Percentiles rank a stretch among this genome's conserved stretches.
These are phyloP conservation scores for Pulveroboletus sp. DNA, from an alignment of 768 basidiomycete species.

Conservation along the genomic window DNA sequence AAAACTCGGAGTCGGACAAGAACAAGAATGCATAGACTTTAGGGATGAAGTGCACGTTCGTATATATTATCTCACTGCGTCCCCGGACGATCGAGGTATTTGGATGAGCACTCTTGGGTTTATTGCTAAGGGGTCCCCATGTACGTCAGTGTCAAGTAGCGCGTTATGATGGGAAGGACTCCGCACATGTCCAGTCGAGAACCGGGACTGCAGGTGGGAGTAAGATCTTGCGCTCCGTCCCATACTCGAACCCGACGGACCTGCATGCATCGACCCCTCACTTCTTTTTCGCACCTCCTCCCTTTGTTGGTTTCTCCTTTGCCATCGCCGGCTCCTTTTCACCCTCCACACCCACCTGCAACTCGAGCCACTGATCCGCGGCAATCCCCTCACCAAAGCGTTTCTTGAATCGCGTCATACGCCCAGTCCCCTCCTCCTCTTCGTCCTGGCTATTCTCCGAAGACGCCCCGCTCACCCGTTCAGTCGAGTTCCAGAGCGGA, in stretches of 20 bases:
- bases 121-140: too few species aligned
- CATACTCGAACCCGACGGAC: neutral
- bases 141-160: neutral
- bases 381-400: slow-evolving; percentile 56
- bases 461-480: slow-evolving; percentile 44
- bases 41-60: neutral
- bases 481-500: slow-evolving; percentile 76
- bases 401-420: slow-evolving; percentile 76
- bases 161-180: neutral
- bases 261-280: neutral
- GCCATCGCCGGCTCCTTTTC: slow-evolving; percentile 25
- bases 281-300: slow-evolving; percentile 15
- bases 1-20: slow-evolving; percentile 14
- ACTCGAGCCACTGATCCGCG: slow-evolving; percentile 26
- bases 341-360: slow-evolving; percentile 25
- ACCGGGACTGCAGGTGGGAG: neutral
- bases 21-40: slow-evolving; percentile 10
- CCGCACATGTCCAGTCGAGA: too few species aligned
- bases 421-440: slow-evolving; percentile 66
- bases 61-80: slow-evolving; percentile 3
- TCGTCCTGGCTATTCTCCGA: slow-evolving; percentile 49
- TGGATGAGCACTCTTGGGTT: too few species aligned
- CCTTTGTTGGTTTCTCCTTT: slow-evolving; percentile 18
- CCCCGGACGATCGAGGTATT: neutral
- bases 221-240: neutral